phyloP scores from a whole-genome alignment of 2,329 filamentous ascomycete genomes.

The Zymoseptoria brevis region DNA sequence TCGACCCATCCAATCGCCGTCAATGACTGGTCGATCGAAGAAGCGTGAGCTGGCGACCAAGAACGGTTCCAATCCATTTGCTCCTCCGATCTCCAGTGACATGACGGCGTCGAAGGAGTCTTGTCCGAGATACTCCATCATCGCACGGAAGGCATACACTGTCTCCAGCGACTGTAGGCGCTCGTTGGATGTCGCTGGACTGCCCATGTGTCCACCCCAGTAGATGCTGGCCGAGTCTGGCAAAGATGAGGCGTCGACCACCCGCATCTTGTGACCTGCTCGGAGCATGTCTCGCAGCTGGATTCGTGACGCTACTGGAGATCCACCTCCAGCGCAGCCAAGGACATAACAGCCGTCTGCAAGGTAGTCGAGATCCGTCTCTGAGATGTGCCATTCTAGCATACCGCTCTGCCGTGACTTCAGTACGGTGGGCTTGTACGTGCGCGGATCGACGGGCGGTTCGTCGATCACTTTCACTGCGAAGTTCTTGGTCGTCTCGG shows the following conservation, averaged over 20 bases:
- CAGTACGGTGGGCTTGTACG: conserved; percentile 39
- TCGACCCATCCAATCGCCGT: conserved; percentile 41
- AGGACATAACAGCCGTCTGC: conserved; percentile 54
- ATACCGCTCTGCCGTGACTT: conserved; percentile 40
- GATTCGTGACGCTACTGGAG: conserved; percentile 46
- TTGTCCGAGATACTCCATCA: conserved; percentile 45
- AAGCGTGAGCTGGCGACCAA: conserved; percentile 48
- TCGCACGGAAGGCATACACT: conserved; percentile 33
- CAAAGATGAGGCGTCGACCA: conserved; percentile 46
- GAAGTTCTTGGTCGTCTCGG: conserved; percentile 21
- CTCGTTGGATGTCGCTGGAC: conserved; percentile 54
- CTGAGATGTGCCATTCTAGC: conserved; percentile 48
- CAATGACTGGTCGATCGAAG: conserved; percentile 39
- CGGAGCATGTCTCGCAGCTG: conserved; percentile 46
- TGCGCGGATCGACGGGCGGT: conserved; percentile 20
- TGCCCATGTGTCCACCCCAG: conserved; percentile 51
- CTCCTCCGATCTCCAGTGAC: conserved; percentile 58
- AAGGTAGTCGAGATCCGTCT: conserved; percentile 52
- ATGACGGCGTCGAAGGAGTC: conserved; percentile 49
- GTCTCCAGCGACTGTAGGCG: conserved; percentile 51
- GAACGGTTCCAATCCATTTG: conserved; percentile 54
- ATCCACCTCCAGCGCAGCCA: conserved; percentile 53
- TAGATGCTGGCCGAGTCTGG: conserved; percentile 46
- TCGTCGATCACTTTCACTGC: conserved; percentile 30
- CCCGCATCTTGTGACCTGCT: conserved; percentile 43